Percentiles rank a stretch among this genome's conserved stretches.
Conservation (phyloP, 805 yeast species). For the Isabelozyma pseudorhagii region DNA sequence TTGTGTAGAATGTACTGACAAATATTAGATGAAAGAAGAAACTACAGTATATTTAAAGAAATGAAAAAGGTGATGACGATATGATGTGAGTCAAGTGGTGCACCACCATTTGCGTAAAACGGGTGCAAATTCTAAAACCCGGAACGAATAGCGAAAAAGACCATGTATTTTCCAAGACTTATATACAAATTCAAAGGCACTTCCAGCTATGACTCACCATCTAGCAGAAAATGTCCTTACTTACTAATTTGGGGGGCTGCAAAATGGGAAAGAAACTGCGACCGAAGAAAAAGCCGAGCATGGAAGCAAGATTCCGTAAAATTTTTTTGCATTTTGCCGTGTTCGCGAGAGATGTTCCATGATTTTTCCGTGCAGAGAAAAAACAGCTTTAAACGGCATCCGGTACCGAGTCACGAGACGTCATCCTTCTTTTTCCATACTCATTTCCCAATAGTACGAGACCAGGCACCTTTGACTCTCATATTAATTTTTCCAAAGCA, state of each 20-base stretch:
- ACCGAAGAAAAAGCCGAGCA: background rate
- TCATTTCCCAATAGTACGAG: background rate
- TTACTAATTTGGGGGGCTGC: background rate
- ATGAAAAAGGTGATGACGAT: too few relatives aligned
- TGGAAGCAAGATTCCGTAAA: too few relatives aligned
- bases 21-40: background rate
- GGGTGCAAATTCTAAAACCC: background rate
- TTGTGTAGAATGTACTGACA: background rate
- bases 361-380: too few relatives aligned
- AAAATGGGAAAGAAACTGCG: background rate
- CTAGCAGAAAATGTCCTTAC: background rate
- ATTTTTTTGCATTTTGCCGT: too few relatives aligned
- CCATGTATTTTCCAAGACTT: background rate
- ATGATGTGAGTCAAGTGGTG: background rate
- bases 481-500: conserved; percentile 40
- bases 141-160: background rate
- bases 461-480: conserved; percentile 39
- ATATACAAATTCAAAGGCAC: background rate
- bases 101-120: background rate
- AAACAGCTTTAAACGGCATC: too few relatives aligned
- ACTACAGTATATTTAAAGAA: background rate
- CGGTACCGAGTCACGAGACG: too few relatives aligned
- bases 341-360: too few relatives aligned
- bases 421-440: background rate
- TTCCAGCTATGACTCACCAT: background rate